phyloP scores from a whole-genome alignment of 1,139 yeast species.

The Suhomyces kunorum region DNA sequence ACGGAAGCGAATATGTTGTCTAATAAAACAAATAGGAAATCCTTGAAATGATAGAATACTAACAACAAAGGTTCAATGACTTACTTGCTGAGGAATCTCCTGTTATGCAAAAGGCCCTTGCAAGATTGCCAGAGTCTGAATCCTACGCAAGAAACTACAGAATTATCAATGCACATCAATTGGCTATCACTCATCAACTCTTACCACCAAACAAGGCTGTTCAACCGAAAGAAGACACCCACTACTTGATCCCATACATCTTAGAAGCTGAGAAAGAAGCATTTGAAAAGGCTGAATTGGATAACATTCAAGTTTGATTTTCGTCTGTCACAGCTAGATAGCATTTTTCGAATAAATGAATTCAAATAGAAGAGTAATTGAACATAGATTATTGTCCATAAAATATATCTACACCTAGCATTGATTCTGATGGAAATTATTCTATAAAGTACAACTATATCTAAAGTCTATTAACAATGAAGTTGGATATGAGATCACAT shows the following conservation, averaged over 20 bases:
- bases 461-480: conserved; percentile 5
- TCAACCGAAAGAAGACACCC: conserved; percentile 79
- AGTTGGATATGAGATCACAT: conserved; percentile 29
- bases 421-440: neutral
- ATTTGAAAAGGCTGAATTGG: conserved; percentile 83
- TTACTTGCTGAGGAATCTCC: conserved; percentile 85
- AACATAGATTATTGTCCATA: no score
- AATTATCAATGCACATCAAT: conserved; percentile 88
- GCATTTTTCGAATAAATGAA: neutral
- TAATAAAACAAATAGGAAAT: no score
- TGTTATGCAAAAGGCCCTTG: conserved; percentile 79
- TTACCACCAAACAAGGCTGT: conserved; percentile 80
- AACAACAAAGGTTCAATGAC: conserved; percentile 65
- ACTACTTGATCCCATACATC: conserved; percentile 84
- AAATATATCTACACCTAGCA: no score
- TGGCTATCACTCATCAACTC: conserved; percentile 78
- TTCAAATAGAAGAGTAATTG: no score
- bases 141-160: conserved; percentile 90
- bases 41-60: conserved; percentile 18
- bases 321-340: neutral
- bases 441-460: conserved; percentile 2
- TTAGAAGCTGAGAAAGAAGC: conserved; percentile 94
- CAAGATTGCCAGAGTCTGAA: conserved; percentile 82
- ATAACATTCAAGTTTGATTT: conserved; percentile 58
- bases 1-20: no score